Evolutionary conservation across 2,329 filamentous ascomycete species (phyloP).

Genomic region (Neofusicoccum kwambonambiense): DNA sequence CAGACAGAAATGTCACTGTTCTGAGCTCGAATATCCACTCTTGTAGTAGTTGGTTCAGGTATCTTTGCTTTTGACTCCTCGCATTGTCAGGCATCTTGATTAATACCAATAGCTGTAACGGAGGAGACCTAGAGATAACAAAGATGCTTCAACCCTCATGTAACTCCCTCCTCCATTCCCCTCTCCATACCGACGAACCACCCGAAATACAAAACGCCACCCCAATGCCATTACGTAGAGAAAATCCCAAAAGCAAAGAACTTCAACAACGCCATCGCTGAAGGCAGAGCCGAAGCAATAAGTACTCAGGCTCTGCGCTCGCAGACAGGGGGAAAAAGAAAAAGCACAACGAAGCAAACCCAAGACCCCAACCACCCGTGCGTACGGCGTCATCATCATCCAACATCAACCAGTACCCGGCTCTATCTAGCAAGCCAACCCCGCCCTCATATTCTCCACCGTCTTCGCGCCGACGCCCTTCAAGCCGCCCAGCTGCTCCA

Average conservation of each 20-base stretch:
- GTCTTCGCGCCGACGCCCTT: slow-evolving; percentile 51
- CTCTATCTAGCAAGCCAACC: slow-evolving; percentile 24
- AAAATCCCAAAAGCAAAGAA: neutral
- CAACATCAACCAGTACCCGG: neutral
- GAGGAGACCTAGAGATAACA: neutral
- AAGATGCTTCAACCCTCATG: neutral
- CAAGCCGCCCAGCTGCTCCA: slow-evolving; percentile 46
- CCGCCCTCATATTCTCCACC: slow-evolving; percentile 52
- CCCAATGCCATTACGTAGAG: neutral
- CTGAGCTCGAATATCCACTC: too few relatives aligned
- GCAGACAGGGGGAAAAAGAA: neutral
- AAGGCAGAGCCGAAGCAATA: neutral
- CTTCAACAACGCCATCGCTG: neutral
- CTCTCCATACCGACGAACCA: neutral
- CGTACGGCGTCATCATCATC: too few relatives aligned
- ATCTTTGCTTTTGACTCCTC: too few relatives aligned
- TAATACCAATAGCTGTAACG: neutral
- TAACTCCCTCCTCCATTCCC: neutral
- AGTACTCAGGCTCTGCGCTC: neutral
- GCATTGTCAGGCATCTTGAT: too few relatives aligned
- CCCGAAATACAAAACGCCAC: neutral
- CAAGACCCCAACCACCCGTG: too few relatives aligned
- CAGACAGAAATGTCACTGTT: neutral
- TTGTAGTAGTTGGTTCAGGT: too few relatives aligned
- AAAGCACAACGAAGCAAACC: neutral